Percentiles rank a stretch among this genome's conserved stretches.
phyloP scores from a whole-genome alignment of 441 rosid species.

The Corymbia calophylla region DNA sequence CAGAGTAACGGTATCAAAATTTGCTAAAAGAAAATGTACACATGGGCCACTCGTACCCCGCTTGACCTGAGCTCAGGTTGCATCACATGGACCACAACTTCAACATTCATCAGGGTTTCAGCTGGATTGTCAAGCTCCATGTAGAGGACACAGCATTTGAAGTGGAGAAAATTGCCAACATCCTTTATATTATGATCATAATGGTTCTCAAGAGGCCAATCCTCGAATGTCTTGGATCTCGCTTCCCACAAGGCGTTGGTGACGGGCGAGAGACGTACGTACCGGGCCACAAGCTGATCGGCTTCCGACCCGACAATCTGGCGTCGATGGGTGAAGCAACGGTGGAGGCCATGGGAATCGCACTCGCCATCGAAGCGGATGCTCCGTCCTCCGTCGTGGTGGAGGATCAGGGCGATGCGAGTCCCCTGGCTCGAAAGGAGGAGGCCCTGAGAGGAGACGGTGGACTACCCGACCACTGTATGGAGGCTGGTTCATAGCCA shows the following conservation, averaged over 20 bases:
- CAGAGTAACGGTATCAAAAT: not conserved
- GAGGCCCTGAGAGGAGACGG: no score
- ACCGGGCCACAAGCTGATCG: no score
- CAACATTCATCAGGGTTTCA: slow-evolving; percentile 6
- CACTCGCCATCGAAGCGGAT: no score
- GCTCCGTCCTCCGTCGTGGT: no score
- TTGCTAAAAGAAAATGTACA: not conserved
- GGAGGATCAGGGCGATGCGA: no score
- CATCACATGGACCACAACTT: slow-evolving; percentile 16
- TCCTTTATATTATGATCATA: not conserved
- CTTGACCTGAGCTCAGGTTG: slow-evolving; percentile 8
- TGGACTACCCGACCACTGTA: no score
- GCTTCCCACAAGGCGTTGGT: no score
- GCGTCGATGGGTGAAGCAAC: rapidly evolving
- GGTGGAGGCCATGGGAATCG: no score
- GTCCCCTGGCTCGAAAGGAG: no score
- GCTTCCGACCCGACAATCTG: no score
- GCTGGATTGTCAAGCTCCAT: slow-evolving; percentile 8
- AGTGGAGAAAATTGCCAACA: slow-evolving; percentile 8
- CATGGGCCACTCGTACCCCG: not conserved
- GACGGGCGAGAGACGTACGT: no score
- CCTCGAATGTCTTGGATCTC: no score
- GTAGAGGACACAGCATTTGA: slow-evolving; percentile 5
- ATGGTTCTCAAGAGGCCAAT: not conserved
- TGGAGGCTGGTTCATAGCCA: slow-evolving; percentile 9